Conservation (phyloP, 2,329 filamentous ascomycete genomes). For the Epichloe gansuensis region DNA sequence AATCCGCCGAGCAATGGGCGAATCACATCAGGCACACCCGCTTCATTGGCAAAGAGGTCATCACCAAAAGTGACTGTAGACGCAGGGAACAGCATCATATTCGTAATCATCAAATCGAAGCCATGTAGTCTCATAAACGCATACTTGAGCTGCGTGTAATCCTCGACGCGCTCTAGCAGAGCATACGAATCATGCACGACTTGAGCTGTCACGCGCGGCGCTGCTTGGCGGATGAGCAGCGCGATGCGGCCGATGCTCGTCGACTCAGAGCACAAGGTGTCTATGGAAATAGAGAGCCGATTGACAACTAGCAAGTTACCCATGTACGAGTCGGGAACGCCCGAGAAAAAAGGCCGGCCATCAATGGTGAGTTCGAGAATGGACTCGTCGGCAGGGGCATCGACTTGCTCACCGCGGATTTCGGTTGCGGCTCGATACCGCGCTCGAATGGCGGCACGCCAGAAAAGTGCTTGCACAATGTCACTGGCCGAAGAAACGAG, state of each 20-base stretch:
- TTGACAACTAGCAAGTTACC: constrained; percentile 17
- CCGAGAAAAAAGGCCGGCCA: constrained; percentile 18
- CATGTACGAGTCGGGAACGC: constrained; percentile 17
- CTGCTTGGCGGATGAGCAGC: constrained; percentile 12
- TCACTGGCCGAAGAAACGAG: constrained; percentile 21
- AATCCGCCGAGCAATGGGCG: constrained; percentile 16
- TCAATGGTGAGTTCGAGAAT: constrained; percentile 23
- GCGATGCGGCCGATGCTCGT: constrained; percentile 16
- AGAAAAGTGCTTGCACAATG: constrained; percentile 27
- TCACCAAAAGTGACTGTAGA: constrained; percentile 17
- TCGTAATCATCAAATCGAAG: constrained; percentile 16
- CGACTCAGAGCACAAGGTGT: constrained; percentile 14
- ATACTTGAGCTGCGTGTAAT: constrained; percentile 9
- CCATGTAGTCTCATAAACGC: not conserved
- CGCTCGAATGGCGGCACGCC: constrained; percentile 22
- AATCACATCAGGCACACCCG: constrained; percentile 15
- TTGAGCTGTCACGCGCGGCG: constrained; percentile 13
- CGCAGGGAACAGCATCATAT: constrained; percentile 18
- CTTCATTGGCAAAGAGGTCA: constrained; percentile 13
- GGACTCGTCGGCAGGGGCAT: constrained; percentile 13
- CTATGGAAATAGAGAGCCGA: constrained; percentile 13
- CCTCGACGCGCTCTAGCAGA: constrained; percentile 14
- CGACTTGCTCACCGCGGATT: constrained; percentile 8
- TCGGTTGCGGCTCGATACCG: constrained; percentile 20
- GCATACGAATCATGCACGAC: constrained; percentile 18